Conservation (phyloP, 2,329 filamentous ascomycete species). For the Drechslera avenae region DNA sequence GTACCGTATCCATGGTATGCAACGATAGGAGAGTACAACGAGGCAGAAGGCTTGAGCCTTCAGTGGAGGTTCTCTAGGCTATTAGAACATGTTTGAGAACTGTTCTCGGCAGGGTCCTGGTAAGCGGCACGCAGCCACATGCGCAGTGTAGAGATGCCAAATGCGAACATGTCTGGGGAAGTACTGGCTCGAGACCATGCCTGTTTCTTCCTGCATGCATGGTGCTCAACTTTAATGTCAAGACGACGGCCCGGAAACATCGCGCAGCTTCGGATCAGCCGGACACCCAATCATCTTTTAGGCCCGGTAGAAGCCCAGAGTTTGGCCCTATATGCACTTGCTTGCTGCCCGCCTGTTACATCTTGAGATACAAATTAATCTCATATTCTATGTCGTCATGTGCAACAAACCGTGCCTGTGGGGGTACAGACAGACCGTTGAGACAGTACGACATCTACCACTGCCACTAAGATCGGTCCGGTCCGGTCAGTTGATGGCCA, state of each 20-base stretch:
- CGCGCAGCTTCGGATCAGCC: conserved; percentile 6
- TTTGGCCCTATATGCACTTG: conserved; percentile 1
- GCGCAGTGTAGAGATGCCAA: conserved; percentile 6
- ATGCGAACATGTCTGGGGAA: conserved; percentile 1
- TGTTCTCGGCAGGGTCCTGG: background rate
- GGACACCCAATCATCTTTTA: conserved; percentile 8
- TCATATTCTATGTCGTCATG: background rate
- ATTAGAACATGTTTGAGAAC: conserved; percentile 2
- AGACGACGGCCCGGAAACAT: conserved; percentile 6
- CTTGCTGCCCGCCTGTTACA: conserved; percentile 1
- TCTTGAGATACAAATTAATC: background rate
- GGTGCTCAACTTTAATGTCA: conserved; percentile 16
- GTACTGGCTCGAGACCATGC: conserved; percentile 7
- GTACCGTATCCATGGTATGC: conserved; percentile 5
- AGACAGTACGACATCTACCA: background rate
- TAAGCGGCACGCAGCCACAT: conserved; percentile 7
- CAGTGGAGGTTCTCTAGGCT: conserved; percentile 1
- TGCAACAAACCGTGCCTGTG: background rate
- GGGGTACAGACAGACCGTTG: background rate
- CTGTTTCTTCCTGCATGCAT: conserved; percentile 14
- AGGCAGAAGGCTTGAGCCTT: background rate
- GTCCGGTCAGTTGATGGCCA: background rate
- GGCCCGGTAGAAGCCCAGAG: background rate
- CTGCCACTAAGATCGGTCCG: background rate
- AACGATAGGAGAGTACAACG: background rate